phyloP scores from a whole-genome alignment of 805 yeast species.

The Kuraishia cidri region DNA sequence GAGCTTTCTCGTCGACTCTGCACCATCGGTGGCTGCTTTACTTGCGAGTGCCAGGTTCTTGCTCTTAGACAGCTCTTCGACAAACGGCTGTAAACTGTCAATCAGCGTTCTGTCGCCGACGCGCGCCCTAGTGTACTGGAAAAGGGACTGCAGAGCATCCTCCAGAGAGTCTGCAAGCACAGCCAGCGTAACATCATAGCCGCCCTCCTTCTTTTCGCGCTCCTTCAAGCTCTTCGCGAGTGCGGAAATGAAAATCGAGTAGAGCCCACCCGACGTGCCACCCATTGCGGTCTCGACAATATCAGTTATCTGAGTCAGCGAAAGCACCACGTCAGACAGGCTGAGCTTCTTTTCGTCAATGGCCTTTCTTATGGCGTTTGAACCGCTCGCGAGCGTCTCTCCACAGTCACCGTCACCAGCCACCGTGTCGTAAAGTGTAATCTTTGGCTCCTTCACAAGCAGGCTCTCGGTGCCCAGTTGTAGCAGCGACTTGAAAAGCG shows the following conservation, averaged over 20 bases:
- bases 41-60: constrained; percentile 53
- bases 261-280: constrained; percentile 92
- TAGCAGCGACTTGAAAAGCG: constrained; percentile 23
- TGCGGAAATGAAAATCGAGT: constrained; percentile 78
- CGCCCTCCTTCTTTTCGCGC: constrained; percentile 24
- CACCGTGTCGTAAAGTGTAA: constrained; percentile 76
- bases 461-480: constrained; percentile 40
- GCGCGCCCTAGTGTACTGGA: constrained; percentile 83
- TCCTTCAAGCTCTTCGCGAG: constrained; percentile 45
- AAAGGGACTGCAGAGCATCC: constrained; percentile 62
- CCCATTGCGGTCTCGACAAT: constrained; percentile 87
- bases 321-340: constrained; percentile 42
- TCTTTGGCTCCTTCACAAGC: constrained; percentile 66
- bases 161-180: constrained; percentile 39
- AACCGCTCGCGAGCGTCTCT: constrained; percentile 80
- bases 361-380: constrained; percentile 55
- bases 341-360: constrained; percentile 28
- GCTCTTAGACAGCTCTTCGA: constrained; percentile 44
- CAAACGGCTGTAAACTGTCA: constrained; percentile 86
- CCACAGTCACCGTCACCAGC: constrained; percentile 99
- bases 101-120: constrained; percentile 83
- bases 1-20: constrained; percentile 62
- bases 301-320: constrained; percentile 68
- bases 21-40: constrained; percentile 65
- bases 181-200: constrained; percentile 19